Percentiles rank a stretch among this genome's conserved stretches.
These are phyloP conservation scores for Saururus chinensis DNA, from an alignment of 164 flowering plant species.

Conservation along the genomic window DNA sequence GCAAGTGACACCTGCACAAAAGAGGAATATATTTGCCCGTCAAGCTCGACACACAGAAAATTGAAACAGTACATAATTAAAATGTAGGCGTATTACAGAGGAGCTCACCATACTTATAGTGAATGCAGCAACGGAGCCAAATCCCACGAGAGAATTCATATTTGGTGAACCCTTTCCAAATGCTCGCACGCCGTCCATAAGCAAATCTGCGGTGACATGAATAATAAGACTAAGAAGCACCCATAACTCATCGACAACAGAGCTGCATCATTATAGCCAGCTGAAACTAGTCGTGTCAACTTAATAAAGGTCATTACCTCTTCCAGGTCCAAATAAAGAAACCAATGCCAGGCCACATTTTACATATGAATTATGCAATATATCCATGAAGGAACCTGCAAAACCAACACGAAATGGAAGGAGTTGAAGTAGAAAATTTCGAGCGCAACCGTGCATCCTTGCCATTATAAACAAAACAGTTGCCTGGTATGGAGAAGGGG, in stretches of 20 bases:
- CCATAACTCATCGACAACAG: not conserved
- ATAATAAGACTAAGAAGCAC: not conserved
- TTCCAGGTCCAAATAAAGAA: slow-evolving; percentile 82
- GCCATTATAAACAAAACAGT: not conserved
- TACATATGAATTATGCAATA: slow-evolving; percentile 72
- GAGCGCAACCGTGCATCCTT: too few species aligned
- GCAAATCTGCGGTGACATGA: slow-evolving; percentile 45
- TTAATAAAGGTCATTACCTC: slow-evolving; percentile 33
- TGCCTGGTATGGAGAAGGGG: too few species aligned
- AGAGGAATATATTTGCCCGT: slow-evolving; percentile 3
- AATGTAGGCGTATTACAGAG: not conserved
- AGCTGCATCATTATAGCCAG: not conserved
- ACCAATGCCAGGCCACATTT: slow-evolving; percentile 74
- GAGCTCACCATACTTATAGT: slow-evolving; percentile 69
- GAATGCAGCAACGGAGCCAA: slow-evolving; percentile 86
- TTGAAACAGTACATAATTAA: not conserved
- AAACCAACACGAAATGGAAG: slow-evolving; percentile 3
- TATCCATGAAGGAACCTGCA: slow-evolving; percentile 62
- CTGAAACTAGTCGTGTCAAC: not conserved
- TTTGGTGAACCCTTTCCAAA: slow-evolving; percentile 80
- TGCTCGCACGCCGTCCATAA: slow-evolving; percentile 70
- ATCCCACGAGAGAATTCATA: slow-evolving; percentile 97
- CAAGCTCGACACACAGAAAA: not conserved
- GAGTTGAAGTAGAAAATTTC: not conserved
- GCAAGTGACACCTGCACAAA: slow-evolving; percentile 62